Base-by-base conservation (phyloP, 1,284 basidiomycete genomes). In the Boletus semigastroideus region DNA sequence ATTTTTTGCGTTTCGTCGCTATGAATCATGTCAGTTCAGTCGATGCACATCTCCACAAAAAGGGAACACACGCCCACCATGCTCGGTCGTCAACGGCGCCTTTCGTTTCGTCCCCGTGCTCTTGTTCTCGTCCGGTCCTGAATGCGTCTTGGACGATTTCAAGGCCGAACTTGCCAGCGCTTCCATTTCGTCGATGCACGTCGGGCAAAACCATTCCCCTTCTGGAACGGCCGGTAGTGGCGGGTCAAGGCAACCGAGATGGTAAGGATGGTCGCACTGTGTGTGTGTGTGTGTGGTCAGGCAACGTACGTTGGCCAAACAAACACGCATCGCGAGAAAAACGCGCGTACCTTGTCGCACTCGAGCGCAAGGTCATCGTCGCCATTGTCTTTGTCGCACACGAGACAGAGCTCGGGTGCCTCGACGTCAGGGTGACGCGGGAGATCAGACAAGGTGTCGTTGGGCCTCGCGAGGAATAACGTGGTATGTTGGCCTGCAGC, bases 151-250 rank as follows among this genome's bases (percentile, higher is more conserved):
- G 33, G 31, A 43, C 22, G 48, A 1, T 42, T 60, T 57, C 27
- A 53, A 41, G 27, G 54, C 43, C 13, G 50, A 42, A 49, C 16
- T 57, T 36, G 59, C 62, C 14, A 68, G 65, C 37, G 63, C 64
- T 58, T 16, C 16, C 52, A 61, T 62, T 42, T 67, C 68, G 42
- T 53, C 49, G 7, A 48, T 53, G 42, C 92, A 95, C 45, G 78
- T 74, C 0, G 88, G 84, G 63, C 92, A 95, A 77, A 94, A 95
- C 93, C 93, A 96, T 68, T 94, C 91, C 34, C 90, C 94, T 20
- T 92, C 90, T 0, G 95, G 95, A 14, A 95, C 74, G 1, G 76
- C 82, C 14, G 73, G 66, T 45, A 98, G 72, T 4, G 92, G 90
- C 8, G 94, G 94, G 31, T 76, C 72, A 44, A 96, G 79, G 68